Conservation (phyloP, 139 green algal species). For the Chlorella sp. region DNA sequence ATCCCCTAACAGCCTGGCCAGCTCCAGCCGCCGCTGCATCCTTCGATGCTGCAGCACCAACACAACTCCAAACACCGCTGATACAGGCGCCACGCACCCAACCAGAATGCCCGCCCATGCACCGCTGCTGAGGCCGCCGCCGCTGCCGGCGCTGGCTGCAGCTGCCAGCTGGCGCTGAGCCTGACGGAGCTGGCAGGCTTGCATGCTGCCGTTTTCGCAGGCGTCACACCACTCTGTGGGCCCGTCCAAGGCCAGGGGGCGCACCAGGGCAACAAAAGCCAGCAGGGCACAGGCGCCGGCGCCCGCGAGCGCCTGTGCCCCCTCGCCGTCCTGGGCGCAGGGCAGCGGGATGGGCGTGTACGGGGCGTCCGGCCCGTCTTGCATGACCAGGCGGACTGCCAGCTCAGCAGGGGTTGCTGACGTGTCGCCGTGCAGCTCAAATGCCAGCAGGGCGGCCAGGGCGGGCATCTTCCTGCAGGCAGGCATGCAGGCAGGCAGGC, state of each 20-base stretch:
- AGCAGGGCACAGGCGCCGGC: constrained; percentile 38
- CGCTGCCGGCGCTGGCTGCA: not conserved
- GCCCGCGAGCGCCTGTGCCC: constrained; percentile 42
- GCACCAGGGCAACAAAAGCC: constrained; percentile 32
- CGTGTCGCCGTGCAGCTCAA: constrained; percentile 51
- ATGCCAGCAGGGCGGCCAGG: constrained; percentile 51
- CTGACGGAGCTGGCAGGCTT: constrained; percentile 22
- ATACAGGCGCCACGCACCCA: not conserved
- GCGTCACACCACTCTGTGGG: constrained; percentile 41
- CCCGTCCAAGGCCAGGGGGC: constrained; percentile 7
- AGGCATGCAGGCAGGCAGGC: not conserved
- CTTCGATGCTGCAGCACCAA: not conserved
- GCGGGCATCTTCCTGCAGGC: constrained; percentile 43
- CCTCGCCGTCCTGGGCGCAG: constrained; percentile 35
- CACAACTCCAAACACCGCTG: not conserved
- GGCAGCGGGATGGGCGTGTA: constrained; percentile 45
- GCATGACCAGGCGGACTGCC: constrained; percentile 51
- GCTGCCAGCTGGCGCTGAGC: not conserved
- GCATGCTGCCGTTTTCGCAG: constrained; percentile 21
- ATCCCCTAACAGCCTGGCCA: not conserved
- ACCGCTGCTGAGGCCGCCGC: constrained; percentile 12
- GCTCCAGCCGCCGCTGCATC: not conserved
- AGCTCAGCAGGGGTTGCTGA: not conserved
- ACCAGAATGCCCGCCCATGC: constrained; percentile 19
- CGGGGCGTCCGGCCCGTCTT: constrained; percentile 43